phyloP scores from a whole-genome alignment of 2,329 filamentous ascomycete species.

The Talaromyces amestolkiae region DNA sequence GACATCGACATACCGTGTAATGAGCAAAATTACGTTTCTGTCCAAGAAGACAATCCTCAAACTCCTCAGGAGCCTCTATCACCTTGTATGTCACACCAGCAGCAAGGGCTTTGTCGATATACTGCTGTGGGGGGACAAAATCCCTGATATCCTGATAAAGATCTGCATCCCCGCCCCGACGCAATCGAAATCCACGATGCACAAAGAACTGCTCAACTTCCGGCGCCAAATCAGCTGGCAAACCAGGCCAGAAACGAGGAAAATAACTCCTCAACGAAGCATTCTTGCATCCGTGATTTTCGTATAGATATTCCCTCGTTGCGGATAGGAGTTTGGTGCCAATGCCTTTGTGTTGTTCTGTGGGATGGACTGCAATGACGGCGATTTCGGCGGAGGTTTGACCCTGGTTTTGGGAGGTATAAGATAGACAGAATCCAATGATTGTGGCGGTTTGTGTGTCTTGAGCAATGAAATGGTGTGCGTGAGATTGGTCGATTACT shows the following conservation, averaged over 20 bases:
- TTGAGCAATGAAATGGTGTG: slow-evolving; percentile 37
- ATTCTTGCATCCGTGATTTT: slow-evolving; percentile 26
- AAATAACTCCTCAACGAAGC: slow-evolving; percentile 34
- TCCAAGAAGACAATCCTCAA: slow-evolving; percentile 40
- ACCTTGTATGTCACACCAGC: slow-evolving; percentile 37
- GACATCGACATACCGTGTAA: slow-evolving; percentile 28
- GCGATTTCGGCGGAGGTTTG: slow-evolving; percentile 34
- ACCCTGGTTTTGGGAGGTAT: slow-evolving; percentile 27
- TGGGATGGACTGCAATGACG: slow-evolving; percentile 37
- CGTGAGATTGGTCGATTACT: slow-evolving; percentile 29
- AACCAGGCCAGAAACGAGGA: slow-evolving; percentile 49
- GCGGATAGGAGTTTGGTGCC: slow-evolving; percentile 38
- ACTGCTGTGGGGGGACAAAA: slow-evolving; percentile 36
- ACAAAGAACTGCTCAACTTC: slow-evolving; percentile 41
- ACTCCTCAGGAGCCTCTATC: slow-evolving; percentile 33
- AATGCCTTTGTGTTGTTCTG: slow-evolving; percentile 37
- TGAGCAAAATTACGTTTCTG: slow-evolving; percentile 41
- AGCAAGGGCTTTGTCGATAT: slow-evolving; percentile 36
- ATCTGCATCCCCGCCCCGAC: slow-evolving; percentile 33
- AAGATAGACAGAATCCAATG: slow-evolving; percentile 41
- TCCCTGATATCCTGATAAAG: slow-evolving; percentile 40
- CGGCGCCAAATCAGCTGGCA: slow-evolving; percentile 40
- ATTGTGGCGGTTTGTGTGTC: slow-evolving; percentile 22
- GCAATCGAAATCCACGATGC: slow-evolving; percentile 41
- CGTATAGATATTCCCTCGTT: slow-evolving; percentile 28